A percentile compares a stretch with the other conserved stretches of the same genome.
Evolutionary conservation across 2,329 filamentous ascomycete species (phyloP).

Genomic region (Ilyonectria destructans): DNA sequence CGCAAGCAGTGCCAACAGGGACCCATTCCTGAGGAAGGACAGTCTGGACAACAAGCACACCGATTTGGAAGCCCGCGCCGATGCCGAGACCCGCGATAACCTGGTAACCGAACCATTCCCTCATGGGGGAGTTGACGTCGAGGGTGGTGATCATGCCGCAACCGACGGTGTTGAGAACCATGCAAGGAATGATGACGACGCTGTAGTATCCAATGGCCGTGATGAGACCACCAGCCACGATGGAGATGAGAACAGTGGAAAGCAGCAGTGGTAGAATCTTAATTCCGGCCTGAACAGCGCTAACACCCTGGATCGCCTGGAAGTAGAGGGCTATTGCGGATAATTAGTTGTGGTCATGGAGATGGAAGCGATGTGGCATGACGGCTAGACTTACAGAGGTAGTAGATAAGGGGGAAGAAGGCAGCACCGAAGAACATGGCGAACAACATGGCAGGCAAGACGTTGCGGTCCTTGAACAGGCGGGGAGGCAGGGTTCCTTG

Average conservation of each 20-base stretch:
- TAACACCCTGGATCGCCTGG: constrained; percentile 68
- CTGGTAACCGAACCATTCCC: constrained; percentile 73
- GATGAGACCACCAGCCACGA: constrained; percentile 61
- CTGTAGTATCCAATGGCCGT: constrained; percentile 61
- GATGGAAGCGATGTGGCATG: background rate
- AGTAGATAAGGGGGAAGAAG: constrained; percentile 70
- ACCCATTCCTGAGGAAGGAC: constrained; percentile 65
- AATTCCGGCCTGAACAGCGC: constrained; percentile 69
- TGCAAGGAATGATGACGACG: constrained; percentile 59
- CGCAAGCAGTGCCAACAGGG: constrained; percentile 66
- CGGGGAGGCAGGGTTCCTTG: constrained; percentile 64
- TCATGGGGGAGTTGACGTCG: constrained; percentile 61
- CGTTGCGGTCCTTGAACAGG: constrained; percentile 61
- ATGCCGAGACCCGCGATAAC: constrained; percentile 70
- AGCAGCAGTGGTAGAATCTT: constrained; percentile 70
- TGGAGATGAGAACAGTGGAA: constrained; percentile 65
- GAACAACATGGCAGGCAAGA: constrained; percentile 61
- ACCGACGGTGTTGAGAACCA: constrained; percentile 62
- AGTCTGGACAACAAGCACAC: constrained; percentile 68
- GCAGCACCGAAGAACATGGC: constrained; percentile 65
- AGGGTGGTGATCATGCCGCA: constrained; percentile 71
- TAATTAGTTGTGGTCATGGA: constrained; percentile 31
- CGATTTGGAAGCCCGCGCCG: constrained; percentile 65
- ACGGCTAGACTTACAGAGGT: constrained; percentile 60
- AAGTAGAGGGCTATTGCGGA: constrained; percentile 63